Evolutionary conservation across 2,329 filamentous ascomycete species (phyloP), one percentile per base, ranked within the genome.

Genomic region (Beauveria pseudobassiana): DNA sequence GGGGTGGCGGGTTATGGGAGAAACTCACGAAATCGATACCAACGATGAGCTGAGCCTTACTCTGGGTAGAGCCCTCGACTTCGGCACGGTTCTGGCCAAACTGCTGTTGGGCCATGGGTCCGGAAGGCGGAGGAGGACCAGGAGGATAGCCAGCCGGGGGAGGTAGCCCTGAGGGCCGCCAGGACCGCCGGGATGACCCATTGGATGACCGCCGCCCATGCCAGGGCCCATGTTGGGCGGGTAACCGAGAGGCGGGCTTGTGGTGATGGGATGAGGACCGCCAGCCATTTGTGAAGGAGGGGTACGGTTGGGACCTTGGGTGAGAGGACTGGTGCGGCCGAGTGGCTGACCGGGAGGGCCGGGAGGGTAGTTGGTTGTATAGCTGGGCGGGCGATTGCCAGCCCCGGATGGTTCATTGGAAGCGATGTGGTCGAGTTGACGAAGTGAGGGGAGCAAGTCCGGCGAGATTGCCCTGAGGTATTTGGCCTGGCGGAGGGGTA

Each of bases 21-120:
- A 59, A 38, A 70, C 87, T 79, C 80, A 96, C 95, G 82, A 99
- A 99, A 77, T 99, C 95, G 73, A 99, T 98, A 67, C 95, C 95
- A 61, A 99, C 95, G 75, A 99, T 99, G 70, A 99, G 82, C 80
- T 98, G 95, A 59, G 95, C 90, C 81, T 97, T 97, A 79, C 88
- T 96, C 73, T 91, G 87, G 70, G 88, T 91, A 69, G 87, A 90
- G 63, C 90, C 93, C 69, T 96, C 91, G 42, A 96, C 90, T 76
- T 98, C 93, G 62, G 82, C 82, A 50, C 83, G 82, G 18, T 79
- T 78, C 69, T 77, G 77, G 68, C 76, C 74, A 73, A 74, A 69
- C 65, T 78, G 76, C 65, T 78, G 76, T 65, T 76, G 77, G 42
- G 74, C 76, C 59, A 75, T 72, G 48, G 76, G 74, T 40, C 69